phyloP scores from a whole-genome alignment of 257 asterid species.

The Catharanthus roseus region DNA sequence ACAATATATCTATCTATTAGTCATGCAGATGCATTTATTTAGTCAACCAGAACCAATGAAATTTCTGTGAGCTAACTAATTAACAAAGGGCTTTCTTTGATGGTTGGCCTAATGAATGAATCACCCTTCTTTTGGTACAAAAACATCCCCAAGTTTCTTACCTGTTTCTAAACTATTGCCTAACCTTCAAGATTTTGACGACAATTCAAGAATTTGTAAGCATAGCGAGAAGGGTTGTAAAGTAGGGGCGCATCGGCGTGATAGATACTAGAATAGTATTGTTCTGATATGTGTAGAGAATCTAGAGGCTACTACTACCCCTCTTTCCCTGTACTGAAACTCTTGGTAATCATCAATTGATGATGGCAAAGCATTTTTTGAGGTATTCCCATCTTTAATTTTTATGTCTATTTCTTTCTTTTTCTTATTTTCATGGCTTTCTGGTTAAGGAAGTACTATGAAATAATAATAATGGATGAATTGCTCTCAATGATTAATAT shows the following conservation, averaged over 20 bases:
- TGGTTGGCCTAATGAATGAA: slow-evolving; percentile 14
- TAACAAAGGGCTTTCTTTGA: neutral
- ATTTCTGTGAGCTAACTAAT: neutral
- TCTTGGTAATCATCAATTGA: neutral
- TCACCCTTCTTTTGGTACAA: neutral
- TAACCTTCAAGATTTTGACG: neutral
- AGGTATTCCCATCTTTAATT: neutral
- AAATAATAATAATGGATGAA: neutral
- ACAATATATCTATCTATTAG: neutral
- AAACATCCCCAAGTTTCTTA: neutral
- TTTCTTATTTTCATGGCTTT: neutral
- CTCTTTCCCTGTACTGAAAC: neutral
- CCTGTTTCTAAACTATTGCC: neutral
- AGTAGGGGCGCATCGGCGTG: too few species aligned
- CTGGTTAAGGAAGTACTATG: neutral
- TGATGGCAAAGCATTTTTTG: neutral
- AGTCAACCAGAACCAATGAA: neutral
- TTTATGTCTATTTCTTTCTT: neutral
- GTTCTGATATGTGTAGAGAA: neutral
- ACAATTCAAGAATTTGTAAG: neutral
- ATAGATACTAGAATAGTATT: neutral
- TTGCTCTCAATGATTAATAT: neutral
- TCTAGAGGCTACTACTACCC: neutral
- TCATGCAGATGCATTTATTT: too few species aligned
- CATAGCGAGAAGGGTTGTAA: too few species aligned